Evolutionary conservation across 2,329 filamentous ascomycete genomes (phyloP).

Genomic region (Coniochaeta ligniaria): DNA sequence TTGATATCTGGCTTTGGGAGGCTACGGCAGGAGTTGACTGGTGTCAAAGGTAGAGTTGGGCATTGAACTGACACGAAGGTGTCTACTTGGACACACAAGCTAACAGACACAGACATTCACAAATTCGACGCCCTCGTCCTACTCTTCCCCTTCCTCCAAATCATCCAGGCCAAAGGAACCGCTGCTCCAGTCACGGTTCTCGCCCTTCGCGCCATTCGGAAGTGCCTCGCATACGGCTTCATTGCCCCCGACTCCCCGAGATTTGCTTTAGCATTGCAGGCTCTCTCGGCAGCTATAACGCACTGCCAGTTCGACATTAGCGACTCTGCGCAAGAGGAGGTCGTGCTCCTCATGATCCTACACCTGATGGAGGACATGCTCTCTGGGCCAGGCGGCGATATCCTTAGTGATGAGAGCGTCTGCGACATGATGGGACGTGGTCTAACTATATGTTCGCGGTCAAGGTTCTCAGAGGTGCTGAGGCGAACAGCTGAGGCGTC

Average conservation of each 20-base stretch:
- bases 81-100: neutral
- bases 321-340: conserved; percentile 89
- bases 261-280: conserved; percentile 87
- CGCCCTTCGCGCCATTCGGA: conserved; percentile 86
- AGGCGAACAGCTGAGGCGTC: conserved; percentile 89
- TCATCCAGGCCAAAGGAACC: conserved; percentile 92
- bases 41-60: conserved; percentile 59
- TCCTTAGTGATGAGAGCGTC: conserved; percentile 95
- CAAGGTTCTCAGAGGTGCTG: conserved; percentile 82
- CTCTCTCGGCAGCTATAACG: conserved; percentile 88
- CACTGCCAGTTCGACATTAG: conserved; percentile 97
- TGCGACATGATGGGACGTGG: conserved; percentile 99
- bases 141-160: conserved; percentile 89
- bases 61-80: neutral
- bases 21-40: conserved; percentile 78
- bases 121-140: conserved; percentile 84
- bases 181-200: conserved; percentile 94
- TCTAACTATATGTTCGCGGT: conserved; percentile 92
- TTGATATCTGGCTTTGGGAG: conserved; percentile 92
- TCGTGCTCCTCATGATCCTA: conserved; percentile 87
- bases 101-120: conserved; percentile 59
- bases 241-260: conserved; percentile 79
- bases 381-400: conserved; percentile 82
- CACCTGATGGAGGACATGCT: conserved; percentile 99
- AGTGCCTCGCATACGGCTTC: conserved; percentile 93